Percentiles rank a stretch among this genome's conserved stretches.
Conservation (phyloP, 2,329 filamentous ascomycete species). For the Epichloe hybrida region DNA sequence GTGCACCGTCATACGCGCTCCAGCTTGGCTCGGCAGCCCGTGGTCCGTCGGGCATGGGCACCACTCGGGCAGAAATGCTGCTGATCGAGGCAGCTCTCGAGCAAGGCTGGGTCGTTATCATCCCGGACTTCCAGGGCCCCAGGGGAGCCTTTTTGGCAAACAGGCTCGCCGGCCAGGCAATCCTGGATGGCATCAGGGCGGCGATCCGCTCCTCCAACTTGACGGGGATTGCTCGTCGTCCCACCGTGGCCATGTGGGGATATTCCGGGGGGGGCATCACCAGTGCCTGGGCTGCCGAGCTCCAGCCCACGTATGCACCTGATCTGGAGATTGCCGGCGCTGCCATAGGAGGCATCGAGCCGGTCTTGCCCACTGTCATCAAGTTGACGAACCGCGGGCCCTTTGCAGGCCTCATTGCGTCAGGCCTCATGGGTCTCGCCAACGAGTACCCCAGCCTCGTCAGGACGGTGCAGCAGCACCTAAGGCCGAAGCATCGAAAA, state of each 20-base stretch:
- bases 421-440: slow-evolving; percentile 11
- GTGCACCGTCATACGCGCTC: slow-evolving; percentile 15
- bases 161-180: slow-evolving; percentile 26
- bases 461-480: slow-evolving; percentile 6
- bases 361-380: slow-evolving; percentile 9
- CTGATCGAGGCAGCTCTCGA: slow-evolving; percentile 18
- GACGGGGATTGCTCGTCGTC: slow-evolving; percentile 18
- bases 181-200: slow-evolving; percentile 30
- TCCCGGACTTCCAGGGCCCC: slow-evolving; percentile 34
- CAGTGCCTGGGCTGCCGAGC: slow-evolving; percentile 12
- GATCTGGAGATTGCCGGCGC: slow-evolving; percentile 14
- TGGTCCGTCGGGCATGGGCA: slow-evolving; percentile 20
- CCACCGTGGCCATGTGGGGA: slow-evolving; percentile 30
- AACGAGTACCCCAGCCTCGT: slow-evolving; percentile 11
- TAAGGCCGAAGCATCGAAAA: slow-evolving; percentile 10
- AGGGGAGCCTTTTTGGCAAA: slow-evolving; percentile 29
- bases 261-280: slow-evolving; percentile 15
- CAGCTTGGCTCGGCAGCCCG: slow-evolving; percentile 6
- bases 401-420: slow-evolving; percentile 11
- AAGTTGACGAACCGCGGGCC: slow-evolving; percentile 7
- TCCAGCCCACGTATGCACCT: slow-evolving; percentile 14
- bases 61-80: slow-evolving; percentile 11
- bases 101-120: slow-evolving; percentile 31
- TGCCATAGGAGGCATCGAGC: slow-evolving; percentile 13
- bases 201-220: slow-evolving; percentile 15